phyloP scores from a whole-genome alignment of 495 filamentous ascomycete species.

The Talaromyces adpressus region DNA sequence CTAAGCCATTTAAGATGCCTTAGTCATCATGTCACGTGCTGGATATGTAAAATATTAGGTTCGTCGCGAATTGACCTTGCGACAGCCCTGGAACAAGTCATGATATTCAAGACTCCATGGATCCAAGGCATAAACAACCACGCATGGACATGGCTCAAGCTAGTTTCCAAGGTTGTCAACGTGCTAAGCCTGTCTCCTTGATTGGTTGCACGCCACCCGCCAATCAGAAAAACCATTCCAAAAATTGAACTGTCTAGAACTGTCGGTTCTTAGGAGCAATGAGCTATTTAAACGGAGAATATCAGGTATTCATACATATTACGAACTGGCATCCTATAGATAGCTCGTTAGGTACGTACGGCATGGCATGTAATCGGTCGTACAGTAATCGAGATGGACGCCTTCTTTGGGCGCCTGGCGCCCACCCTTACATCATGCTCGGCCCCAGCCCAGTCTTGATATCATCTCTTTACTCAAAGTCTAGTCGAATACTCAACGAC shows the following conservation, averaged over 20 bases:
- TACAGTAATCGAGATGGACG: background rate
- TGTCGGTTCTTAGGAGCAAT: background rate
- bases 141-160: background rate
- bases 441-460: background rate
- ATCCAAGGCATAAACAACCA: background rate
- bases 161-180: background rate
- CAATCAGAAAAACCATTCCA: background rate
- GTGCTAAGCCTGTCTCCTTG: background rate
- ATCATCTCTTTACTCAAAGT: no score
- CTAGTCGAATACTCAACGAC: no score
- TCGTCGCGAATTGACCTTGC: background rate
- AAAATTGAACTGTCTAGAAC: background rate
- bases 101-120: background rate
- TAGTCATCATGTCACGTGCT: background rate
- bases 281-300: background rate
- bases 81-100: background rate
- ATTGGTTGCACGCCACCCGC: background rate
- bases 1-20: background rate
- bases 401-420: background rate
- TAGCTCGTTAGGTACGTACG: background rate
- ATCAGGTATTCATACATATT: constrained; percentile 6
- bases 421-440: background rate
- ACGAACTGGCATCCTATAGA: background rate
- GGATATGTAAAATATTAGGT: background rate
- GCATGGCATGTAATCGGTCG: background rate